Conservation (phyloP, 2,329 filamentous ascomycete genomes). For the Hypomyces perniciosus region DNA sequence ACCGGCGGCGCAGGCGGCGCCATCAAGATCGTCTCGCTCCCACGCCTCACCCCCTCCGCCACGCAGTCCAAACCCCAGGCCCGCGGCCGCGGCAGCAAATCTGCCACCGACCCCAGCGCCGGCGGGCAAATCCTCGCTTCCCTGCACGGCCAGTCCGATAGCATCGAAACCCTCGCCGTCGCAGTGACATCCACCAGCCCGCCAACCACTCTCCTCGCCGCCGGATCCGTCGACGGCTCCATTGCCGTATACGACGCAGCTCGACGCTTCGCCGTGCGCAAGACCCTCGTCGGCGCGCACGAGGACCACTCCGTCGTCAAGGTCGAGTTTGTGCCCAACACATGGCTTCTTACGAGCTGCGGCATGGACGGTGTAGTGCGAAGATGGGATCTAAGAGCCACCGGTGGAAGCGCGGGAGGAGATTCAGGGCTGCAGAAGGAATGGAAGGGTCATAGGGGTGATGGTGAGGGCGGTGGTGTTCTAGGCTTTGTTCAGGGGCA, state of each 20-base stretch:
- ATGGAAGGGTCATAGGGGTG: slow-evolving; percentile 83
- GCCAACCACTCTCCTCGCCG: slow-evolving; percentile 53
- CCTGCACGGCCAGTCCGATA: slow-evolving; percentile 67
- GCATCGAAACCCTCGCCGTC: slow-evolving; percentile 73
- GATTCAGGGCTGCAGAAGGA: slow-evolving; percentile 68
- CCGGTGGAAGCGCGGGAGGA: slow-evolving; percentile 33
- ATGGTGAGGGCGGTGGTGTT: slow-evolving; percentile 81
- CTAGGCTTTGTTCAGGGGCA: slow-evolving; percentile 83
- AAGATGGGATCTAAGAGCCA: slow-evolving; percentile 74
- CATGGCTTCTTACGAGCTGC: slow-evolving; percentile 74
- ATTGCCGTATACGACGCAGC: slow-evolving; percentile 85
- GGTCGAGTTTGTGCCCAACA: slow-evolving; percentile 70
- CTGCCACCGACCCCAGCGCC: slow-evolving; percentile 31
- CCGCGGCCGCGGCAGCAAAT: slow-evolving; percentile 26
- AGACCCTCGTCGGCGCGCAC: slow-evolving; percentile 76
- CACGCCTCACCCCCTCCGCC: slow-evolving; percentile 44
- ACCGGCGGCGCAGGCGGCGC: slow-evolving; percentile 83
- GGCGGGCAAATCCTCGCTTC: slow-evolving; percentile 68
- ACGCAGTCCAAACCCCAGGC: slow-evolving; percentile 18
- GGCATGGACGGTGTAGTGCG: slow-evolving; percentile 90
- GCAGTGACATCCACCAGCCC: slow-evolving; percentile 31
- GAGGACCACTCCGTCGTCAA: slow-evolving; percentile 88
- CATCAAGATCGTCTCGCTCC: slow-evolving; percentile 79
- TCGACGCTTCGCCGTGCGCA: slow-evolving; percentile 78
- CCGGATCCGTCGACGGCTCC: slow-evolving; percentile 65